These are phyloP conservation scores for Fagopyrum tataricum DNA, from an alignment of 148 eudicot species.

Conservation along the genomic window DNA sequence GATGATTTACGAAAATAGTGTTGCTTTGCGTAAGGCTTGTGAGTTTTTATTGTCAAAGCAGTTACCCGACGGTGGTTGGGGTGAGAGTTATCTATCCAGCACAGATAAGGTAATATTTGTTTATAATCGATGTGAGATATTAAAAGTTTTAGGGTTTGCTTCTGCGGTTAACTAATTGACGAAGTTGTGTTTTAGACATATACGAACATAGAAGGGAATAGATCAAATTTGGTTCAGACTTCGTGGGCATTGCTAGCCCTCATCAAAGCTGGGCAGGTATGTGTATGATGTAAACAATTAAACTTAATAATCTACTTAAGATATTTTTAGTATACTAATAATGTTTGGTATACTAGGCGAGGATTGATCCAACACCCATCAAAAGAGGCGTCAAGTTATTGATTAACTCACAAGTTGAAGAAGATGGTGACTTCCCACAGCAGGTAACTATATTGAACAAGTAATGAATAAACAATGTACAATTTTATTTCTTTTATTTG, in stretches of 20 bases:
- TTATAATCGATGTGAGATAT: not conserved
- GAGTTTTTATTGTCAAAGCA: constrained; percentile 52
- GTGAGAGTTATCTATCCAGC: constrained; percentile 55
- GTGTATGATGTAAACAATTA: too few relatives aligned
- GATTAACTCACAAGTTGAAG: constrained; percentile 38
- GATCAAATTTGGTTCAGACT: constrained; percentile 50
- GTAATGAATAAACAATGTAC: not conserved
- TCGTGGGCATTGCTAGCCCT: constrained; percentile 65
- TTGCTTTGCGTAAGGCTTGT: constrained; percentile 39
- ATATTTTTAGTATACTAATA: not conserved
- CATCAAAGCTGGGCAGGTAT: constrained; percentile 62
- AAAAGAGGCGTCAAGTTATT: constrained; percentile 33
- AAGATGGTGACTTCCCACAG: constrained; percentile 59
- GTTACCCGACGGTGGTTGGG: constrained; percentile 60
- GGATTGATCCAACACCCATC: constrained; percentile 40
- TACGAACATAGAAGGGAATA: constrained; percentile 43
- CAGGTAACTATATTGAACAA: constrained; percentile 24
- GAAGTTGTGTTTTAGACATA: too few relatives aligned
- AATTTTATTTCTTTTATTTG: too few relatives aligned
- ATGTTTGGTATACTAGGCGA: constrained; percentile 21
- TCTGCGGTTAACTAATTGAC: constrained; percentile 32
- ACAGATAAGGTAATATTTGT: constrained; percentile 32
- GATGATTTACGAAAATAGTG: constrained; percentile 29
- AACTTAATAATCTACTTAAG: not conserved
- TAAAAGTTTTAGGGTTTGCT: not conserved